Evolutionary conservation across 1,284 basidiomycete genomes (phyloP).

Genomic region (Pseudozyma tsukubaensis): DNA sequence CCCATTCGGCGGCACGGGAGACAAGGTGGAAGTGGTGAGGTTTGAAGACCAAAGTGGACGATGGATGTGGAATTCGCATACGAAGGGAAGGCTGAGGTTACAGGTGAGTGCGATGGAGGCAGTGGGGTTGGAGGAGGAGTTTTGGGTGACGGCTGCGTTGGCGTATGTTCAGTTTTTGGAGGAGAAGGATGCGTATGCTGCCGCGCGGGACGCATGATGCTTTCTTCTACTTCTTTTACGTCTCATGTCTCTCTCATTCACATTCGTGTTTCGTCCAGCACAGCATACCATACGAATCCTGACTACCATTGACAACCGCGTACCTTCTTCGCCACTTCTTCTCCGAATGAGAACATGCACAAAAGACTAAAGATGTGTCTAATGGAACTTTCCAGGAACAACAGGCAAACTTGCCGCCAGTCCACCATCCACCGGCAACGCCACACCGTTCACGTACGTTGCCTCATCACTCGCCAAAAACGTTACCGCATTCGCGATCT

Average conservation of each 20-base stretch:
- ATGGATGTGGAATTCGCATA: slow-evolving; percentile 58
- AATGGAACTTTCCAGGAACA: slow-evolving; percentile 74
- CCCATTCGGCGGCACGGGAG: slow-evolving; percentile 10
- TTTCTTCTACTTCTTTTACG: background rate
- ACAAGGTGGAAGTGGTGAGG: slow-evolving; percentile 46
- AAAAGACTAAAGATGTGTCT: too few relatives aligned
- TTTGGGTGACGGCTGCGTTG: slow-evolving; percentile 56
- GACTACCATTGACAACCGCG: background rate
- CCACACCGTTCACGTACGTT: slow-evolving; percentile 89
- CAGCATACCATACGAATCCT: slow-evolving; percentile 1
- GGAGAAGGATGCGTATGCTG: slow-evolving; percentile 49
- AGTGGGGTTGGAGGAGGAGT: slow-evolving; percentile 50
- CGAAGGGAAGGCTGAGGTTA: slow-evolving; percentile 42
- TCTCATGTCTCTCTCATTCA: background rate
- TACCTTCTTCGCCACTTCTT: too few relatives aligned
- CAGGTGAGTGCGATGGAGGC: slow-evolving; percentile 53
- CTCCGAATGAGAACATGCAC: too few relatives aligned
- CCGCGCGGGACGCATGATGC: slow-evolving; percentile 28
- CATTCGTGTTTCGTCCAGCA: slow-evolving; percentile 1
- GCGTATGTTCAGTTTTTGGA: slow-evolving; percentile 63
- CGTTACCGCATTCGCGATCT: slow-evolving; percentile 82
- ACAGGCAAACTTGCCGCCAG: slow-evolving; percentile 80
- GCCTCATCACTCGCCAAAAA: slow-evolving; percentile 89
- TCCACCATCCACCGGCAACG: slow-evolving; percentile 86
- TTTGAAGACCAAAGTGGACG: slow-evolving; percentile 54